These are phyloP conservation scores for Auricularia cornea DNA, from an alignment of 768 basidiomycete genomes.

Conservation along the genomic window DNA sequence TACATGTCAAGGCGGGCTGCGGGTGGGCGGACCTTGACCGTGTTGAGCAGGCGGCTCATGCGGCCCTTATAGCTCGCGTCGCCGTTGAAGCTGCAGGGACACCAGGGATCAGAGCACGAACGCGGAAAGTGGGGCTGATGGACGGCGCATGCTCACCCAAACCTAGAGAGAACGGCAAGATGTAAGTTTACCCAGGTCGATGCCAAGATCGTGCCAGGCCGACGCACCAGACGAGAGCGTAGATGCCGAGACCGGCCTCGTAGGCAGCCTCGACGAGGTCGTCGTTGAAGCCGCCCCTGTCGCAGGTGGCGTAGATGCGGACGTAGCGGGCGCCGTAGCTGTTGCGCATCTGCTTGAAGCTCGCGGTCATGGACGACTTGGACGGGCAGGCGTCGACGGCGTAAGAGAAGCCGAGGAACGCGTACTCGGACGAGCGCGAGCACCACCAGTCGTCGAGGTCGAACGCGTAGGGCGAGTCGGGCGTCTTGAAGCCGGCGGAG, in stretches of 20 bases:
- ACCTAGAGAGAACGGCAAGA: neutral
- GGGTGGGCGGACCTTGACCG: neutral
- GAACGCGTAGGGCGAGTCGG: neutral
- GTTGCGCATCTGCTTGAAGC: slow-evolving; percentile 6
- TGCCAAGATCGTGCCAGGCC: neutral
- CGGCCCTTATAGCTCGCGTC: neutral
- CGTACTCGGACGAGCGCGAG: neutral
- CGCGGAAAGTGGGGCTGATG: neutral
- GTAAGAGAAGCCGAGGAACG: neutral
- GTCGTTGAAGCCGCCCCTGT: neutral
- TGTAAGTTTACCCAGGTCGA: neutral
- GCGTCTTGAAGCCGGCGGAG: neutral
- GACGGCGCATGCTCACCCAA: neutral
- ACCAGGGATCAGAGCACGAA: neutral
- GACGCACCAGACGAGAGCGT: slow-evolving; percentile 4
- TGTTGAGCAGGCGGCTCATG: neutral
- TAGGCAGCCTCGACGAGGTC: slow-evolving; percentile 6
- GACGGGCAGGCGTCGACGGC: neutral
- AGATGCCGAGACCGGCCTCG: slow-evolving; percentile 1
- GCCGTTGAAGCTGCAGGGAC: slow-evolving; percentile 3
- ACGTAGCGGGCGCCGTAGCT: slow-evolving; percentile 8
- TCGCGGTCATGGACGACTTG: neutral
- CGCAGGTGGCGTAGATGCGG: slow-evolving; percentile 9
- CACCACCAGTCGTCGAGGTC: neutral
- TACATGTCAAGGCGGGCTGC: neutral